A percentile compares a stretch with the other conserved stretches of the same genome.
phyloP scores from a whole-genome alignment of 257 asterid species.

The Solanum rostratum region DNA sequence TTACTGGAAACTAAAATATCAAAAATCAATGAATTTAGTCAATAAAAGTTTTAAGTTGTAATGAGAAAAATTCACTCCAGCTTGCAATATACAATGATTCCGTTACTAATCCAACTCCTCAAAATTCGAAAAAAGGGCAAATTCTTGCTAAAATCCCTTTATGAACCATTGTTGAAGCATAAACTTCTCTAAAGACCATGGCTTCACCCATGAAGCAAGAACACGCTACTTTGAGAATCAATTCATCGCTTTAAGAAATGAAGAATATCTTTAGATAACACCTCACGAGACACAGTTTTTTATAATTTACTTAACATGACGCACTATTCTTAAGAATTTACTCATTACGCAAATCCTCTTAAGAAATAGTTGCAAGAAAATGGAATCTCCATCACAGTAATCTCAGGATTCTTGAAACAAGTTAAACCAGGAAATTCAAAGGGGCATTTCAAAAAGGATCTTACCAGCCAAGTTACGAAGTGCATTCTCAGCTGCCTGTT shows the following conservation, averaged over 20 bases:
- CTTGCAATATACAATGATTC: background rate
- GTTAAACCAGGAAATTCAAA: background rate
- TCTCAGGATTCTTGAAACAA: background rate
- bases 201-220: background rate
- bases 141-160: background rate
- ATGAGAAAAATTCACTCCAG: background rate
- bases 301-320: background rate
- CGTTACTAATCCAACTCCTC: background rate
- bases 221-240: background rate
- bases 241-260: background rate
- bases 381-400: background rate
- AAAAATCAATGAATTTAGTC: background rate
- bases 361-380: background rate
- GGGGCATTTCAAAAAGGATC: background rate
- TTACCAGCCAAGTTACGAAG: conserved; percentile 89
- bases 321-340: background rate
- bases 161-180: background rate
- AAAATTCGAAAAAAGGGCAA: background rate
- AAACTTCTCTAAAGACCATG: background rate
- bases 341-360: background rate
- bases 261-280: background rate
- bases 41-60: background rate
- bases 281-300: background rate
- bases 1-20: background rate
- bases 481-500: conserved; percentile 93